Base-by-base conservation (phyloP, 1,284 basidiomycete genomes). In the Apiotrichum gracile region DNA sequence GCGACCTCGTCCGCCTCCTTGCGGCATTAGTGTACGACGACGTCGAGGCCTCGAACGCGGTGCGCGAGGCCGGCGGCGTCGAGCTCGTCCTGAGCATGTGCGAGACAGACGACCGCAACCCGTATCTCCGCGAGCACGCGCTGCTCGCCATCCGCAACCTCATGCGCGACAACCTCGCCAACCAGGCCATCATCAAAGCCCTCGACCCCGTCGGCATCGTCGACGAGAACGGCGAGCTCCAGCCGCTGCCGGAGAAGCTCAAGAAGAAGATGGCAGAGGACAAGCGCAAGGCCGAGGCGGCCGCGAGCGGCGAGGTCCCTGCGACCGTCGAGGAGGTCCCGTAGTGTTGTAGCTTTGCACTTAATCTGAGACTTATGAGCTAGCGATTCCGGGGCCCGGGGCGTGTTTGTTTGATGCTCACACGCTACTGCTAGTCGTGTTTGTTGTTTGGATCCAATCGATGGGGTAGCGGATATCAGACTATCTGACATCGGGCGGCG, bases 71-170 rank as follows among this genome's bases (percentile, higher is more conserved):
- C 51, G 85, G 82, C 7, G 91, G 91, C 27, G 83, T 94, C 54
- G 79, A 83, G 51, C 80, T 89, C 39, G 80, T 94, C 7, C 83
- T 94, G 79, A 85, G 85, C 61, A 78, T 91, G 76, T 93, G 89
- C 69, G 87, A 89, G 22, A 79, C 91, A 25, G 91, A 96, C 69
- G 90, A 92, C 63, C 77, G 85, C 53, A 94, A 93, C 72, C 88
- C 90, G 38, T 92, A 89, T 75, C 76, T 96, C 43, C 83, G 89
- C 35, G 91, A 94, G 72, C 88, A 94, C 70, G 89, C 91, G 2
- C 81, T 94, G 40, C 85, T 94, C 61, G 80, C 88, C 13, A 77
- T 94, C 21, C 82, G 83, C 42, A 90, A 88, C 72, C 70, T 93
- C 24, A 79, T 93, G 54, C 79, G 84, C 60, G 78, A 80, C 39